Evolutionary conservation across 257 asterid species (phyloP).

Genomic region (Verbascum thapsus): DNA sequence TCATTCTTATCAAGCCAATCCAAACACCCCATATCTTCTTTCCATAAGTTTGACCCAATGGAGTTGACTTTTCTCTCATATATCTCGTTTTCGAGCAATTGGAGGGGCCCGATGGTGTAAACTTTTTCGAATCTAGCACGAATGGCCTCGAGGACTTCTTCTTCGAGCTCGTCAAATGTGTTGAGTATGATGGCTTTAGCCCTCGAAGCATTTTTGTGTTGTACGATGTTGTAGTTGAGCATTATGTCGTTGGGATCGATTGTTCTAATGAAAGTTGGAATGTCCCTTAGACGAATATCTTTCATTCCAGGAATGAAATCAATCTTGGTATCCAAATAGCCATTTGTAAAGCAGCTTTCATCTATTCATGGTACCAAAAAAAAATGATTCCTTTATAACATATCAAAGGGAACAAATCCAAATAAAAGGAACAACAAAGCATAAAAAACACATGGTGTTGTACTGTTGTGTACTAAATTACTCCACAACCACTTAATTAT

Average conservation of each 20-base stretch:
- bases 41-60: conserved; percentile 44
- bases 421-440: neutral
- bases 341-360: conserved; percentile 42
- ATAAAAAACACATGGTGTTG: too few species aligned
- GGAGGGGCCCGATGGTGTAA: conserved; percentile 45
- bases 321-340: conserved; percentile 41
- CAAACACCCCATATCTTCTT: conserved; percentile 42
- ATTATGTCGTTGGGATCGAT: conserved; percentile 46
- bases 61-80: conserved; percentile 10
- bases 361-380: conserved; percentile 25
- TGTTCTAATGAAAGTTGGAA: conserved; percentile 50
- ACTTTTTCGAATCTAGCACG: conserved; percentile 26
- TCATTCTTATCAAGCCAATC: conserved; percentile 39
- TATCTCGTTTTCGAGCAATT: conserved; percentile 30
- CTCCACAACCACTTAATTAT: too few species aligned
- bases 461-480: too few species aligned
- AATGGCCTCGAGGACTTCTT: conserved; percentile 42
- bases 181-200: conserved; percentile 42
- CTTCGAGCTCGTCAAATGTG: conserved; percentile 48
- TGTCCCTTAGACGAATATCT: conserved; percentile 47
- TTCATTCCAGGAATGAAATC: conserved; percentile 57
- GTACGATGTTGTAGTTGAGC: conserved; percentile 39
- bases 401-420: neutral
- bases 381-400: neutral
- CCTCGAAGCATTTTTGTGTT: conserved; percentile 34